These are phyloP conservation scores for Trichosphaerium sp. DNA, from an alignment of 78 protist genomes.

Conservation along the genomic window DNA sequence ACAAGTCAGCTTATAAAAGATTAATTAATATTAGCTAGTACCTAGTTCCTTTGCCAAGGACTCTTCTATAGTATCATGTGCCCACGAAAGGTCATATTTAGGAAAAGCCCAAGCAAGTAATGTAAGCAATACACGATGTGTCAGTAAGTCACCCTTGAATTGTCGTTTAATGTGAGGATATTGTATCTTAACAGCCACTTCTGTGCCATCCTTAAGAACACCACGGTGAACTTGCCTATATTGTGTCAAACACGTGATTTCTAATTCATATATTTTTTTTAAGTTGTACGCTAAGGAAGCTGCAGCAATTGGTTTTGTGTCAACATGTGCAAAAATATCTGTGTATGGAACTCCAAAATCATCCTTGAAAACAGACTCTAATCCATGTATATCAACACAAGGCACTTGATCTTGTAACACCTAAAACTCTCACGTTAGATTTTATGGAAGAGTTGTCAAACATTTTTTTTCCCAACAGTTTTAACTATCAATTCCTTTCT, in stretches of 20 bases:
- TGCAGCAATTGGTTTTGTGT: constrained; percentile 1
- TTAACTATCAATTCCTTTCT: too few species aligned
- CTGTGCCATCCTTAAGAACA: too few species aligned
- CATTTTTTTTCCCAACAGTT: too few species aligned
- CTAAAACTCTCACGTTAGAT: too few species aligned
- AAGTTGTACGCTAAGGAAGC: neutral
- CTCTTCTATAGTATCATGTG: constrained; percentile 24
- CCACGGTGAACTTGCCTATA: constrained; percentile 5
- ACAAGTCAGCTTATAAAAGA: neutral
- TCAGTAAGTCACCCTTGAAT: constrained; percentile 28
- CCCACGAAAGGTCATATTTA: constrained; percentile 37
- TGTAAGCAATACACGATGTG: constrained; percentile 5
- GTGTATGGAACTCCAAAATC: neutral
- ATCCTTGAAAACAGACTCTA: neutral
- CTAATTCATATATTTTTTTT: too few species aligned
- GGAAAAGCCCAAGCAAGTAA: constrained; percentile 26
- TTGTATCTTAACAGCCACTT: constrained; percentile 56
- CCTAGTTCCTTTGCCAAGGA: constrained; percentile 29
- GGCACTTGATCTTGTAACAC: too few species aligned
- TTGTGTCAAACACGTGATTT: too few species aligned
- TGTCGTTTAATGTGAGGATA: constrained; percentile 27
- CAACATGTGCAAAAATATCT: constrained; percentile 1
- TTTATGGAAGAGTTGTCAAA: too few species aligned
- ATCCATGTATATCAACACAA: neutral
- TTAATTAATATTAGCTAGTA: neutral